Conservation (phyloP, 441 rosid species). For the Brassica hybrid region DNA sequence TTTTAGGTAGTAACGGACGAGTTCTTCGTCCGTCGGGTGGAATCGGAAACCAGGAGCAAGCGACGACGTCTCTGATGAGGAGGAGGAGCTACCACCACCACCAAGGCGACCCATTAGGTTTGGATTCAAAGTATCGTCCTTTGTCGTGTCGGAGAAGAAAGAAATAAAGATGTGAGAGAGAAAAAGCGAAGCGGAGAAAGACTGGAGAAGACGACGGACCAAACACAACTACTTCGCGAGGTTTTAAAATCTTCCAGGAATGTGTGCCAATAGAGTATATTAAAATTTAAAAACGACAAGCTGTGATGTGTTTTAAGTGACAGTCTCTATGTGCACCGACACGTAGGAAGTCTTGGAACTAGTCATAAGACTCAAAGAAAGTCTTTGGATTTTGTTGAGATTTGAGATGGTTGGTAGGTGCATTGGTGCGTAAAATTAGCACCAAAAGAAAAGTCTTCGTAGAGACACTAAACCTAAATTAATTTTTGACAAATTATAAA, state of each 20-base stretch:
- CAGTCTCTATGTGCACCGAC: background rate
- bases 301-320: constrained; percentile 18
- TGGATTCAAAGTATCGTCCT: background rate
- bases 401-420: constrained; percentile 20
- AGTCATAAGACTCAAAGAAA: background rate
- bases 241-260: constrained; percentile 11
- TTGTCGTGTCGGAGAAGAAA: constrained; percentile 15
- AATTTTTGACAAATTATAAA: background rate
- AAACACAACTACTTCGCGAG: background rate
- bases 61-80: constrained; percentile 44
- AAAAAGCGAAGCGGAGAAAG: constrained; percentile 16
- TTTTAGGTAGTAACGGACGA: constrained; percentile 77
- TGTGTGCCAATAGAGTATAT: constrained; percentile 7
- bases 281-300: background rate
- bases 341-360: constrained; percentile 13
- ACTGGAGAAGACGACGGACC: constrained; percentile 9
- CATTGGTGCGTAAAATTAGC: background rate
- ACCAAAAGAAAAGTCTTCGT: background rate
- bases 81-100: background rate
- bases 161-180: background rate
- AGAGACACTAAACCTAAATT: background rate
- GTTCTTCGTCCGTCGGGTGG: constrained; percentile 92
- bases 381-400: constrained; percentile 25
- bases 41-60: constrained; percentile 92
- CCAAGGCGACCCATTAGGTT: constrained; percentile 48